Evolutionary conservation across 768 basidiomycete species (phyloP).

Genomic region (Hygrophoropsis aurantiaca): DNA sequence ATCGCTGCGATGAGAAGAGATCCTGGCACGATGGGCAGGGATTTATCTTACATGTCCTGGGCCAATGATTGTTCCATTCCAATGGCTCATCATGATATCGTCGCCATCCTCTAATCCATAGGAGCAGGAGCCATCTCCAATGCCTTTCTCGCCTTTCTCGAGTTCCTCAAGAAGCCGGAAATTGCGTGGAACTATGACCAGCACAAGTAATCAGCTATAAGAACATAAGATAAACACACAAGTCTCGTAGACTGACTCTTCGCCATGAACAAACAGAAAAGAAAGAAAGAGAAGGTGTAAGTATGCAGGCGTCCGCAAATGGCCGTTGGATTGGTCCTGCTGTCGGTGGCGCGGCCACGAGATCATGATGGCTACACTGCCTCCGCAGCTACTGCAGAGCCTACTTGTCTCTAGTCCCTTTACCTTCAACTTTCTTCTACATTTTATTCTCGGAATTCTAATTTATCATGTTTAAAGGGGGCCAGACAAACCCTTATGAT

Average conservation of each 20-base stretch:
- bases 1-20: slow-evolving; percentile 15
- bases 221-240: background rate
- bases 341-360: background rate
- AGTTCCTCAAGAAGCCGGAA: slow-evolving; percentile 97
- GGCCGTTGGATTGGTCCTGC: background rate
- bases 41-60: slow-evolving; percentile 82
- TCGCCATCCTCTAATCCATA: slow-evolving; percentile 95
- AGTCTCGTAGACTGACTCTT: slow-evolving; percentile 41
- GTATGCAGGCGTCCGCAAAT: background rate
- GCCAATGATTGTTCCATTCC: slow-evolving; percentile 99
- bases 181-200: slow-evolving; percentile 85
- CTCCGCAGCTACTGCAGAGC: slow-evolving; percentile 21
- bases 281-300: slow-evolving; percentile 6
- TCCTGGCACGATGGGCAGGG: slow-evolving; percentile 4
- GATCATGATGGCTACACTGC: slow-evolving; percentile 23
- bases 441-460: slow-evolving; percentile 4
- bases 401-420: slow-evolving; percentile 1
- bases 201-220: background rate
- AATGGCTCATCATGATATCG: slow-evolving; percentile 96
- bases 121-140: slow-evolving; percentile 96
- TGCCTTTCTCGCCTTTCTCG: slow-evolving; percentile 99
- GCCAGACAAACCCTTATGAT: slow-evolving; percentile 76
- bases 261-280: slow-evolving; percentile 39
- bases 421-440: background rate
- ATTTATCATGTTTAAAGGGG: slow-evolving; percentile 66